Conservation (phyloP, 2,329 filamentous ascomycete species). For the Graphilbum fragrans region DNA sequence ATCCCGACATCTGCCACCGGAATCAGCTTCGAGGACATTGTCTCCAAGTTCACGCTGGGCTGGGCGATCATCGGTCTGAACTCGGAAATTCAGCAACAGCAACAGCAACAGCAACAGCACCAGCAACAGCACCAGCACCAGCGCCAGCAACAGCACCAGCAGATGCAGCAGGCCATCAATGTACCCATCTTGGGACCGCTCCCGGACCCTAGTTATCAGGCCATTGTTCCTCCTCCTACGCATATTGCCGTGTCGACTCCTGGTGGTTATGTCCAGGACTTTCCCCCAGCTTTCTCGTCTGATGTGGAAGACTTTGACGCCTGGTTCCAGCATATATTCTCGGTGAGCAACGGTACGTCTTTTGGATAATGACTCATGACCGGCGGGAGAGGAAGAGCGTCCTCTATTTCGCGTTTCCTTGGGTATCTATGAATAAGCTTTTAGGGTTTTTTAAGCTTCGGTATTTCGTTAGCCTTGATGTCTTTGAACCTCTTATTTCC, state of each 20-base stretch:
- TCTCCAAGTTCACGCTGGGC: conserved; percentile 8
- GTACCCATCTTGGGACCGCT: not conserved
- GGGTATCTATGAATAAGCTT: no score
- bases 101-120: not conserved
- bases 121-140: not conserved
- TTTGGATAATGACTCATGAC: conserved; percentile 5
- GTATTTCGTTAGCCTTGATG: not conserved
- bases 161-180: not conserved
- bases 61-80: conserved; percentile 9
- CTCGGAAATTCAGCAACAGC: conserved; percentile 4
- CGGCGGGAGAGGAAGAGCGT: no score
- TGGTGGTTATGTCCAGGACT: not conserved
- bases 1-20: not conserved
- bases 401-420: no score
- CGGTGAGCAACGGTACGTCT: conserved; percentile 1
- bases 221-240: not conserved
- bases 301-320: conserved; percentile 11
- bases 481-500: no score
- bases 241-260: not conserved
- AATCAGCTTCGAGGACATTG: conserved; percentile 9
- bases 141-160: not conserved
- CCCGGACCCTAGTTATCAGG: not conserved
- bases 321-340: conserved; percentile 11
- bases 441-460: no score
- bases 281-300: not conserved